Conservation (phyloP, 176 grass and related monocot genomes). For the barley (Hordeum vulgare) region MorexV3_pseudomolecules_assembly NC_058519.1:475738005-475738504, state of each 20-base stretch:
- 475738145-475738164: neutral
- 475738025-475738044: slow-evolving; percentile 32
- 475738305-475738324: slow-evolving; percentile 45
- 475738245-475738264: neutral
- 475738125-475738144: slow-evolving; percentile 49
- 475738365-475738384: slow-evolving; percentile 36
- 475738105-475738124: slow-evolving; percentile 25
- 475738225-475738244: neutral
- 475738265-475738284: neutral
- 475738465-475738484: slow-evolving; percentile 52
- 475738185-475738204: neutral
- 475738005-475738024: slow-evolving; percentile 33
- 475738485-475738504: slow-evolving; percentile 60
- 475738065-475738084: neutral
- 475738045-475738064: slow-evolving; percentile 28
- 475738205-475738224: neutral
- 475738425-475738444: slow-evolving; percentile 70
- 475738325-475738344: slow-evolving; percentile 18
- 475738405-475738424: slow-evolving; percentile 39
- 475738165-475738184: neutral
- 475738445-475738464: slow-evolving; percentile 37
- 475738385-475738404: slow-evolving; percentile 30
- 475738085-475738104: slow-evolving; percentile 8
- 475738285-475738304: neutral
- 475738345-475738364: slow-evolving; percentile 51